Base-by-base conservation (phyloP, 805 yeast species). In the Blastobotrys attinorum region DNA sequence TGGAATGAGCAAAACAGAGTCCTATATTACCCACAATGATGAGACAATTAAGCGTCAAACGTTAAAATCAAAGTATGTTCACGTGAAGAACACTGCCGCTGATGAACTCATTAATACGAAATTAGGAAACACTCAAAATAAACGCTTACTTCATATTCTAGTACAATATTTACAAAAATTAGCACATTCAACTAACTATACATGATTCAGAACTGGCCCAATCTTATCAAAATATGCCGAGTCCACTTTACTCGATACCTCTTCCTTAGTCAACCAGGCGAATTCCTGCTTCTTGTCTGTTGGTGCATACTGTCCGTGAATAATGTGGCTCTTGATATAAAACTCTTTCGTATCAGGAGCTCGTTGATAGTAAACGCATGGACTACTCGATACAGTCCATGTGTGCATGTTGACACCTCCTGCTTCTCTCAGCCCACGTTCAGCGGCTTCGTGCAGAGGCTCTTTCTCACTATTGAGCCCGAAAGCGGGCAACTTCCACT, bases 401-500 rank as follows among this genome's bases (percentile, higher is more conserved):
- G 87, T 82, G 64, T 87, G 83, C 60, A 92, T 75, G 44, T 72
- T 62, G 8, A 71, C 75, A 25, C 96, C 95, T 16, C 96, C 96
- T 17, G 83, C 55, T 18, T 63, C 54, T 59, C 77, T 73, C 44
- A 92, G 65, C 0, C 95, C 94, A 39, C 72, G 65, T 61, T 84
- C 86, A 2, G 96, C 96, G 31, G 79, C 73, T 44, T 64, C 65
- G 60, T 85, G 88, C 51, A 92, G 72, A 13, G 85, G 75, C 37
- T 69, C 64, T 3, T 67, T 63, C 22, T 66, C 68, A n/a, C 59
- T 60, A 3, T 54, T 46, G 2, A 72, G 64, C 2, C 62, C 63
- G 52, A 88, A 87, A 8, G 79, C 62, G n/a, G 99, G 99, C 47
- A 92, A 76, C 48, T 59, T 70, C 97, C 97, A 92, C n/a, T n/a